phyloP scores from a whole-genome alignment of 306 rosid species.

The Vigna mungo region DNA sequence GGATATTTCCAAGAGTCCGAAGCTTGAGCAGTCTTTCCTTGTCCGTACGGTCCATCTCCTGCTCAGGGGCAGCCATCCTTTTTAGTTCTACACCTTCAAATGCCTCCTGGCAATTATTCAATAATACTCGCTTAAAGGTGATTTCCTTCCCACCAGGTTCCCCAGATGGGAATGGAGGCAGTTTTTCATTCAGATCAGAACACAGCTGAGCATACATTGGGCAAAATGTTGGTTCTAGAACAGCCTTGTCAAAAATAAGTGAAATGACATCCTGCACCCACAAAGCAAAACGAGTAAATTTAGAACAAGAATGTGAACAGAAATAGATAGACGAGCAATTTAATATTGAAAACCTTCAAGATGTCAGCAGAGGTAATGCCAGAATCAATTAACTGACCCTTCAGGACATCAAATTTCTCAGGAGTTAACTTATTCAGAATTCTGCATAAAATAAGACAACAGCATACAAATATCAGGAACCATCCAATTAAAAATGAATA shows the following conservation, averaged over 20 bases:
- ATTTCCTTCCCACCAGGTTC: slow-evolving; percentile 82
- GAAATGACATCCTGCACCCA: slow-evolving; percentile 74
- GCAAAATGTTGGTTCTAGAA: slow-evolving; percentile 92
- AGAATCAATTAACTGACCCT: slow-evolving; percentile 81
- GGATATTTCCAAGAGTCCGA: slow-evolving; percentile 87
- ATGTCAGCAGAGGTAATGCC: slow-evolving; percentile 90
- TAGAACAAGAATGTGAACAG: slow-evolving; percentile 4
- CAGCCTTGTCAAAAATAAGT: slow-evolving; percentile 86
- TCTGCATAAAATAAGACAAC: slow-evolving; percentile 46
- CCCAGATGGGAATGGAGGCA: slow-evolving; percentile 79
- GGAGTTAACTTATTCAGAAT: slow-evolving; percentile 87
- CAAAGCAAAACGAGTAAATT: slow-evolving; percentile 36
- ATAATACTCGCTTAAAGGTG: slow-evolving; percentile 80
- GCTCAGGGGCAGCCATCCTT: slow-evolving; percentile 80
- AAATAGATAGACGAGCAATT: slow-evolving; percentile 15
- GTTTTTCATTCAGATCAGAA: slow-evolving; percentile 72
- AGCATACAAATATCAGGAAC: not conserved
- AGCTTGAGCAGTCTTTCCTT: slow-evolving; percentile 73
- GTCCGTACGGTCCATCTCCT: slow-evolving; percentile 75
- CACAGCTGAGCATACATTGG: slow-evolving; percentile 91
- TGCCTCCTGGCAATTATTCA: slow-evolving; percentile 89
- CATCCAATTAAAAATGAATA: not conserved
- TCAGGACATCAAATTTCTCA: slow-evolving; percentile 84
- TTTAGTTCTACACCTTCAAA: slow-evolving; percentile 85
- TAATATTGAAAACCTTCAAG: slow-evolving; percentile 59